Conservation (phyloP, 192 early-diverging fungal species). For the Geosiphon pyriformis region DNA sequence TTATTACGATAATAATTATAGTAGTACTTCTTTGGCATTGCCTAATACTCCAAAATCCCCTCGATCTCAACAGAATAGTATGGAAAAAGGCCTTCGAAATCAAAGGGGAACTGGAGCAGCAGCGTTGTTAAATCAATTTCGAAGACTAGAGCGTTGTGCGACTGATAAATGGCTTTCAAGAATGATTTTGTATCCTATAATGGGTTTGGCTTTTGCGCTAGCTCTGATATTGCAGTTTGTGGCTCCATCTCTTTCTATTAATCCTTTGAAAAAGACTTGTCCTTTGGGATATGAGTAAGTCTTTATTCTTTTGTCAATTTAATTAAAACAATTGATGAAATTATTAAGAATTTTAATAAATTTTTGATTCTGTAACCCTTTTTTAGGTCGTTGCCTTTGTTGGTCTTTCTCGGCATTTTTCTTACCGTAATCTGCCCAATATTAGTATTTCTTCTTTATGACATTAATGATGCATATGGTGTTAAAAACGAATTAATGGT, state of each 20-base stretch:
- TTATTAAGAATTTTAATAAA: neutral
- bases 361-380: neutral
- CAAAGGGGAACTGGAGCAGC: neutral
- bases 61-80: neutral
- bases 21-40: neutral
- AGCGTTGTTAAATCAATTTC: slow-evolving; percentile 1
- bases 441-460: neutral
- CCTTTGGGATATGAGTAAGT: neutral
- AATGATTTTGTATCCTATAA: neutral
- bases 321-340: neutral
- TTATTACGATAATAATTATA: neutral
- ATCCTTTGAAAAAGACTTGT: neutral
- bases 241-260: neutral
- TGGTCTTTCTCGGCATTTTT: neutral
- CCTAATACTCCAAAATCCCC: neutral
- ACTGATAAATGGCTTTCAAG: slow-evolving; percentile 21
- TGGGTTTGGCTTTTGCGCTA: neutral
- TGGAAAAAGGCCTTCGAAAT: neutral
- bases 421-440: neutral
- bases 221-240: neutral
- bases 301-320: no score
- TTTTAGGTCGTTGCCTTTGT: slow-evolving; percentile 5
- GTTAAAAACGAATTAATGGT: slow-evolving; percentile 15
- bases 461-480: slow-evolving; percentile 17
- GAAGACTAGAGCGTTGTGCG: neutral